Percentiles rank a stretch among this genome's conserved stretches.
Conservation (phyloP, 305 asterid species). For the Euphrasia arctica region DNA sequence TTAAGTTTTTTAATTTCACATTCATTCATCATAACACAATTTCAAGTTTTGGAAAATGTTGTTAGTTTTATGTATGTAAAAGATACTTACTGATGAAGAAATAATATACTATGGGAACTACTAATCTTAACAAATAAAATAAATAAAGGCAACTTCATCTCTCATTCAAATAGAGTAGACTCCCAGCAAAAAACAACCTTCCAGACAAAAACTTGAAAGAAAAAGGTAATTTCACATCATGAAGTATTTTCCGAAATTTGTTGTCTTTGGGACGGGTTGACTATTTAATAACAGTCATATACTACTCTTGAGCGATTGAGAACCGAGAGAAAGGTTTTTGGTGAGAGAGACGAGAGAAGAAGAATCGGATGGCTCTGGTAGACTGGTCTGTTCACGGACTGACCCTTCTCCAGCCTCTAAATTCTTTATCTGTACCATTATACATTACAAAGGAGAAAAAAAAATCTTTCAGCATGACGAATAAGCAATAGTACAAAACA, state of each 20-base stretch:
- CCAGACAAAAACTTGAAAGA: background rate
- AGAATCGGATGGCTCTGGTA: slow-evolving; percentile 25
- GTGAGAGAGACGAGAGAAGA: slow-evolving; percentile 49
- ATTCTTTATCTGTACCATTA: slow-evolving; percentile 33
- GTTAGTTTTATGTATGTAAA: no score
- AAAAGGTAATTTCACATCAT: background rate
- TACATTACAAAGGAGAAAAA: background rate
- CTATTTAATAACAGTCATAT: slow-evolving; percentile 23
- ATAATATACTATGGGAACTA: background rate
- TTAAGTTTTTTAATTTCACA: no score
- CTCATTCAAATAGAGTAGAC: background rate
- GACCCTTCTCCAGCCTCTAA: slow-evolving; percentile 30
- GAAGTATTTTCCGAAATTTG: background rate
- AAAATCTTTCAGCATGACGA: background rate
- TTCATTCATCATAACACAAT: no score
- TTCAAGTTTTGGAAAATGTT: no score
- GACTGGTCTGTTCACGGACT: slow-evolving; percentile 21
- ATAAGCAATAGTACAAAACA: background rate
- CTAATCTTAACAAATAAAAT: background rate
- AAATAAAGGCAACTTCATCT: background rate
- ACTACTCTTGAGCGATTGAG: slow-evolving; percentile 35
- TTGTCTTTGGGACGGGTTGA: slow-evolving; percentile 20
- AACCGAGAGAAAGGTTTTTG: slow-evolving; percentile 40
- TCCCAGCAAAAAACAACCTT: background rate
- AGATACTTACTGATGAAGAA: no score